Conservation (phyloP, 495 filamentous ascomycete species). For the Neurospora sublineolata region DNA sequence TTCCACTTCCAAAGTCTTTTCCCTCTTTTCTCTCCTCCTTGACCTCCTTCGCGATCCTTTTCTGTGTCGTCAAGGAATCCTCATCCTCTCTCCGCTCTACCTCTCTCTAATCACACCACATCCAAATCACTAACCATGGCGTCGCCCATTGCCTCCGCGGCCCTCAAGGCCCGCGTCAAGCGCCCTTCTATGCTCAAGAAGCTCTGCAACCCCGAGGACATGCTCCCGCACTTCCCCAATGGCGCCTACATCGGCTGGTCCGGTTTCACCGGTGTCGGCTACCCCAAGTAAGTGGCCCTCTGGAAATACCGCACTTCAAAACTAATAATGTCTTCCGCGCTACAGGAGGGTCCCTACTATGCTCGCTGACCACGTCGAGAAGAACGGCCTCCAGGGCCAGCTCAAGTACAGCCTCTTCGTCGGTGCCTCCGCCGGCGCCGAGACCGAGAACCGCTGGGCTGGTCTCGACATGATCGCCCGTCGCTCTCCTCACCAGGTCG, state of each 20-base stretch:
- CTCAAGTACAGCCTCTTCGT: conserved; percentile 80
- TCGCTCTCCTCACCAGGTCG: conserved; percentile 77
- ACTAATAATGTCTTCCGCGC: conserved; percentile 1
- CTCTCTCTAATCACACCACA: neutral
- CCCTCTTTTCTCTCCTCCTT: neutral
- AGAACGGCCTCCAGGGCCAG: conserved; percentile 75
- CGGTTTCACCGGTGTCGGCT: conserved; percentile 85
- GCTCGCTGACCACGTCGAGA: conserved; percentile 80
- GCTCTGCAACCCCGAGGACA: conserved; percentile 65
- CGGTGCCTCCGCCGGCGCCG: conserved; percentile 76
- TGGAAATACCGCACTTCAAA: neutral
- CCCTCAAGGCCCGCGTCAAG: conserved; percentile 61
- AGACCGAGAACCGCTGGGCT: conserved; percentile 89
- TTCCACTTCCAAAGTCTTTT: neutral
- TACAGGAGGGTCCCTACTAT: conserved; percentile 70
- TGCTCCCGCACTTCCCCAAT: conserved; percentile 71
- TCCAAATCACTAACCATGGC: conserved; percentile 21
- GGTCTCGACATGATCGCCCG: conserved; percentile 79
- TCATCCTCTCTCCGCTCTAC: neutral
- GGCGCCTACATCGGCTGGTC: conserved; percentile 79
- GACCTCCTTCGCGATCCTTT: neutral
- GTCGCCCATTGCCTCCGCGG: conserved; percentile 50
- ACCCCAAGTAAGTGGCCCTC: conserved; percentile 58
- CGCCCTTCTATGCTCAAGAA: conserved; percentile 71
- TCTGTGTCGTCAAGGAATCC: neutral